Evolutionary conservation across 768 basidiomycete genomes (phyloP), one percentile per base, ranked within the genome.

Genomic region (Pulveroboletus sp.): DNA sequence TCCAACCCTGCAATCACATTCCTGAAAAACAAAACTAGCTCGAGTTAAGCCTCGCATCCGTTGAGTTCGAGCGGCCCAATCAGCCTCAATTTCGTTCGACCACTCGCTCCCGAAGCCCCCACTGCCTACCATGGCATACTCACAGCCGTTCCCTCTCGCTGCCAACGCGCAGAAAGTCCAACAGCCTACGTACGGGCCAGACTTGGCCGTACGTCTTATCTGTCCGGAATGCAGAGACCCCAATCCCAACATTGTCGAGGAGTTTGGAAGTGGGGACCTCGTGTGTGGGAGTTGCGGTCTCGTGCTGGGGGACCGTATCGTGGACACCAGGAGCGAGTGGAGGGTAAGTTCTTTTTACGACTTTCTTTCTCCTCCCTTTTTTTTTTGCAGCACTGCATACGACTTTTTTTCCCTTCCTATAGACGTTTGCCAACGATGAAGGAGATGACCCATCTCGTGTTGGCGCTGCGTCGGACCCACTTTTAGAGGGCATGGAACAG

Each of bases 361-460:
- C 47, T 24, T 47, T 53, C 56, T 51, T 22, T 44, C 54, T 56
- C 56, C 31, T 42, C 41, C 47, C 35, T 23, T 50, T 39, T 42
- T 43, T 49, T 37, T 23, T 50, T 39, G 22, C 49, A 38, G 51
- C 34, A 35, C 56, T 63, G 62, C 58, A 67, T 51, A 54, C 63
- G 47, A 61, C 37, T 13, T 55, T 48, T 17, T 32, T 20, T 11
- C 46, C 40, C 49, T 38, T 13, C 44, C 43, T 53, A n/a, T 74
- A 97, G 89, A 98, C 96, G 53, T 99, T 99, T 70, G 96, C 96
- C 57, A 96, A 98, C 66, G 95, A 97, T 62, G 96, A 99, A 76
- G 94, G 95, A 54, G 95, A 97, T 68, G 96, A 99, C 68, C 96
- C 96, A 55, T 98, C 96, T 58, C 96, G 96, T 87, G 96, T 99